These are phyloP conservation scores for Gloeostereum incarnatum DNA, from an alignment of 768 basidiomycete species.

Conservation along the genomic window DNA sequence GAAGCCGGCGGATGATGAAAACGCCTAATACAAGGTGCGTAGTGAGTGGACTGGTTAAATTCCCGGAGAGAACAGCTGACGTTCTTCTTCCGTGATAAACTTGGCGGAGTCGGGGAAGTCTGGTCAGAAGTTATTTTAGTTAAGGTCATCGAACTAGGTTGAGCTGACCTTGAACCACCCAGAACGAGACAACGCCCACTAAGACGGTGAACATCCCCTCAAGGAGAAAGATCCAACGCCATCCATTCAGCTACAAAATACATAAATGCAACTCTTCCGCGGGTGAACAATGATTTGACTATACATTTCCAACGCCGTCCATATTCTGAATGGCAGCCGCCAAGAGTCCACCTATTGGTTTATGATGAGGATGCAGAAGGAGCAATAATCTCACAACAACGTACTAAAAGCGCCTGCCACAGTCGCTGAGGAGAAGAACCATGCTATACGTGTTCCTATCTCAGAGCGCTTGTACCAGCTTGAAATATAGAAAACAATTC, in stretches of 20 bases:
- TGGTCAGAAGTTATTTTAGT: too few species aligned
- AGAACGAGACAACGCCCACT: conserved; percentile 51
- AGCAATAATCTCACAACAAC: conserved; percentile 12
- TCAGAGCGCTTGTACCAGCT: conserved; percentile 81
- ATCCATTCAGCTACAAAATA: conserved; percentile 47
- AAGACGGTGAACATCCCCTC: conserved; percentile 65
- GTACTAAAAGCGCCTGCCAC: conserved; percentile 68
- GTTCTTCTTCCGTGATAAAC: conserved; percentile 58
- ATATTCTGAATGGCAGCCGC: conserved; percentile 63
- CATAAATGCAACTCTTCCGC: too few species aligned
- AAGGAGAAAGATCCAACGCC: conserved; percentile 70
- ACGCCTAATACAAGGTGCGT: conserved; percentile 31
- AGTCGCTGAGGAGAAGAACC: conserved; percentile 78
- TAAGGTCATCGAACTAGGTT: too few species aligned
- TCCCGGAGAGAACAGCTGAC: conserved; percentile 19
- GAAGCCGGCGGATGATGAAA: conserved; percentile 55
- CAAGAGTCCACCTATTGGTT: conserved; percentile 44
- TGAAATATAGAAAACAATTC: not conserved
- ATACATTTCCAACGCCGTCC: conserved; percentile 55
- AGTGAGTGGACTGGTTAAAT: not conserved
- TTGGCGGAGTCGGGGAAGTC: conserved; percentile 73
- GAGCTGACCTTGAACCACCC: conserved; percentile 64
- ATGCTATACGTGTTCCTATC: conserved; percentile 57
- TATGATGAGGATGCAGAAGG: too few species aligned
- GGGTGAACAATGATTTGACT: too few species aligned